phyloP scores from a whole-genome alignment of 148 eudicot genomes.

The Suaeda aralocaspica region DNA sequence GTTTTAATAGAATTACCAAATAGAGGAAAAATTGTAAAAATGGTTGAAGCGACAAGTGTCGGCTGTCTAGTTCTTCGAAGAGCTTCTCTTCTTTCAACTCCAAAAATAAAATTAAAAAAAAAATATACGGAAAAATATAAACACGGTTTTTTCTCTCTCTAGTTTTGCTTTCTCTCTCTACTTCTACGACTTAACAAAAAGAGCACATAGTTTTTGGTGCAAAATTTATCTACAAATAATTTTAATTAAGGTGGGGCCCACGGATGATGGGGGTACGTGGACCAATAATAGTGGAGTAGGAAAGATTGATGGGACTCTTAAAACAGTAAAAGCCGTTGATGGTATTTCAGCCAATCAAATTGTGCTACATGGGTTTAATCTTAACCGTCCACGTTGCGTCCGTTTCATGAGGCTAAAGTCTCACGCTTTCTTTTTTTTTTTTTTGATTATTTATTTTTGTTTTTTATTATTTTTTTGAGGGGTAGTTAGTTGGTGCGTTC shows the following conservation, averaged over 20 bases:
- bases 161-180: background rate
- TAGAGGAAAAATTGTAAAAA: background rate
- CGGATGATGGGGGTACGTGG: constrained; percentile 42
- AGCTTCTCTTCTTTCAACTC: background rate
- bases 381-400: constrained; percentile 41
- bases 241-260: constrained; percentile 25
- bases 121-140: background rate
- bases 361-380: constrained; percentile 27
- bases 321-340: constrained; percentile 4
- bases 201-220: background rate
- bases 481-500: constrained; percentile 12
- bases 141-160: background rate
- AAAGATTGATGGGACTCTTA: constrained; percentile 31
- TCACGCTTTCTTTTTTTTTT: constrained; percentile 8
- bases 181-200: background rate
- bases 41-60: constrained; percentile 35
- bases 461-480: background rate
- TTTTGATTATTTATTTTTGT: background rate
- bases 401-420: constrained; percentile 1
- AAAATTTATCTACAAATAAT: background rate
- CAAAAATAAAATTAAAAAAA: background rate
- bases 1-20: constrained; percentile 6
- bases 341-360: constrained; percentile 19
- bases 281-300: constrained; percentile 35
- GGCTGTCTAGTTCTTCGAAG: constrained; percentile 15